phyloP scores from a whole-genome alignment of 140 eudicot species.

The Anethum foeniculum region DNA sequence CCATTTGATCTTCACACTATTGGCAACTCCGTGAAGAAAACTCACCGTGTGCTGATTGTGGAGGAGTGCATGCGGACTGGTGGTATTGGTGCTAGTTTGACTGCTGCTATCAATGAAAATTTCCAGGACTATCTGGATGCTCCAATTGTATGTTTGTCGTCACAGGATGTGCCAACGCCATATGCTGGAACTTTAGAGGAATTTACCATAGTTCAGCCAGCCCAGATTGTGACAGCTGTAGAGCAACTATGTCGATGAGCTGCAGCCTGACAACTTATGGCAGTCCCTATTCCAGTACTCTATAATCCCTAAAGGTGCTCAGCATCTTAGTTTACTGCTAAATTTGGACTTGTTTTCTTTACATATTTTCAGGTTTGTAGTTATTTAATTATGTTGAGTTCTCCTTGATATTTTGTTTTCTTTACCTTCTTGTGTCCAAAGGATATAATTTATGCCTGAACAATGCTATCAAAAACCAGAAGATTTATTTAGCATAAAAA shows the following conservation, averaged over 20 bases:
- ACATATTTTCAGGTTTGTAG: constrained; percentile 3
- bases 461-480: neutral
- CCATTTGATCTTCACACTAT: constrained; percentile 64
- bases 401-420: neutral
- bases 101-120: constrained; percentile 57
- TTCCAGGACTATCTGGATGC: constrained; percentile 64
- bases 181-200: constrained; percentile 61
- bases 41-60: constrained; percentile 59
- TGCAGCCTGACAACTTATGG: neutral
- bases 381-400: neutral
- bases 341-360: constrained; percentile 7
- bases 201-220: constrained; percentile 62
- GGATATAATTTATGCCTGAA: constrained; percentile 3
- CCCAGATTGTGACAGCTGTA: constrained; percentile 69
- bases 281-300: neutral
- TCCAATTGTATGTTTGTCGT: constrained; percentile 55
- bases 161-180: constrained; percentile 76
- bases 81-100: constrained; percentile 69
- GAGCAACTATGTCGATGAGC: constrained; percentile 54
- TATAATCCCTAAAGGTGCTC: neutral
- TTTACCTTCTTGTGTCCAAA: neutral
- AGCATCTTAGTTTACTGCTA: neutral
- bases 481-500: neutral
- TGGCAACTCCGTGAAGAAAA: constrained; percentile 64
- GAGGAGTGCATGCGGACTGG: constrained; percentile 80